Percentiles rank a stretch among this genome's conserved stretches.
Conservation (phyloP, 1,139 yeast species). For the Zygosaccharomyces sapae region DNA sequence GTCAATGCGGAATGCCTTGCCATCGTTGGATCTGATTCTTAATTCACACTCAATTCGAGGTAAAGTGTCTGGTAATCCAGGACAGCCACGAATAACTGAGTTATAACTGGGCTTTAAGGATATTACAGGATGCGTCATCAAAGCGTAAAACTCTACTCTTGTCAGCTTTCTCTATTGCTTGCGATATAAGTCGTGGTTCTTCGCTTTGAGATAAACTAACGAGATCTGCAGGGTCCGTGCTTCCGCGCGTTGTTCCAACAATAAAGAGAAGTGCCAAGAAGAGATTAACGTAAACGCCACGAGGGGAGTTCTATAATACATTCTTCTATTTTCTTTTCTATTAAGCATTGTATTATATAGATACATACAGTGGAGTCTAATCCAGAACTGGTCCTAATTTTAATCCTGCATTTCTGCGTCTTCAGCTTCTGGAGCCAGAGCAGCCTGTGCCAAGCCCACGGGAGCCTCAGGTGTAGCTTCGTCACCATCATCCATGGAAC, state of each 20-base stretch:
- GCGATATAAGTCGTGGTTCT: not conserved
- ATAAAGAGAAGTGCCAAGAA: not conserved
- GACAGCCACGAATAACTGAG: slow-evolving; percentile 55
- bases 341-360: not conserved
- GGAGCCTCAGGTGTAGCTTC: slow-evolving; percentile 6
- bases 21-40: slow-evolving; percentile 35
- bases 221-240: not conserved
- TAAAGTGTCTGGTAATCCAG: slow-evolving; percentile 58
- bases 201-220: not conserved
- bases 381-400: not conserved
- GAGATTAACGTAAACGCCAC: too few species aligned
- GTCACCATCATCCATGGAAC: slow-evolving; percentile 21
- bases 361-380: not conserved
- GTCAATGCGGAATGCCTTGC: slow-evolving; percentile 75
- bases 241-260: not conserved
- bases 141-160: too few species aligned
- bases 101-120: slow-evolving; percentile 46
- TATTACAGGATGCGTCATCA: slow-evolving; percentile 34
- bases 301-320: not conserved
- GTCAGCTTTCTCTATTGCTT: too few species aligned
- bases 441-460: slow-evolving; percentile 1
- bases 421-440: slow-evolving; percentile 3
- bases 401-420: slow-evolving; percentile 21
- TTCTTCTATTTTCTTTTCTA: not conserved
- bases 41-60: slow-evolving; percentile 38